phyloP scores from a whole-genome alignment of 495 filamentous ascomycete species.

The Neurospora sp. region DNA sequence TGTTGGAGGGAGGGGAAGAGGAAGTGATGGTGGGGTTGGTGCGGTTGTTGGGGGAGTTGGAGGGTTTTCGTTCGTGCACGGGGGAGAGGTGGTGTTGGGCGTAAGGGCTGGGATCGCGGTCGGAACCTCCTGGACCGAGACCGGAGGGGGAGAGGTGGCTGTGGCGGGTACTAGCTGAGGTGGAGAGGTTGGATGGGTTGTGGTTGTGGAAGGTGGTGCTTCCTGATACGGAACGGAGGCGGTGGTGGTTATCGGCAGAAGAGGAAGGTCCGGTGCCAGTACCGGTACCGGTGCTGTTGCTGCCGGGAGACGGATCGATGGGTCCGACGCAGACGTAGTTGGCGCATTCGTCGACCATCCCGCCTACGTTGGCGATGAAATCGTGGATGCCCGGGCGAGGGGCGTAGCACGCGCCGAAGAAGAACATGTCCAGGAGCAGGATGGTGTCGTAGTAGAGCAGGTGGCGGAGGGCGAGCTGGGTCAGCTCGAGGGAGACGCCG shows the following conservation, averaged over 20 bases:
- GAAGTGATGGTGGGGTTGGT: background rate
- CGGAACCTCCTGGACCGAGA: background rate
- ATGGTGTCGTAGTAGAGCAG: conserved; percentile 85
- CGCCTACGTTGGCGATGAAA: conserved; percentile 57
- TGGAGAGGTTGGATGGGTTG: background rate
- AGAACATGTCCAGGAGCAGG: conserved; percentile 83
- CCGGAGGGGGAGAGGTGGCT: background rate
- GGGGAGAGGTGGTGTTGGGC: background rate
- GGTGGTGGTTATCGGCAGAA: background rate
- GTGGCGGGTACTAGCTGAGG: background rate
- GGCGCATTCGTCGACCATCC: conserved; percentile 75
- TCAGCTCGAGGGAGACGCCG: conserved; percentile 74
- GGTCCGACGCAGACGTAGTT: conserved; percentile 55
- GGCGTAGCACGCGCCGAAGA: conserved; percentile 84
- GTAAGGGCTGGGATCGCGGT: background rate
- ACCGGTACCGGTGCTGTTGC: background rate
- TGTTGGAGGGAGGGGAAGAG: background rate
- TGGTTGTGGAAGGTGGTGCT: background rate
- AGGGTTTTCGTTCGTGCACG: background rate
- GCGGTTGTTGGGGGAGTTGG: background rate
- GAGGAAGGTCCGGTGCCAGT: background rate
- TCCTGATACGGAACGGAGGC: background rate
- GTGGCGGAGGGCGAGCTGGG: conserved; percentile 74
- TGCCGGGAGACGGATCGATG: background rate
- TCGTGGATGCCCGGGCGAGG: conserved; percentile 63